Evolutionary conservation across 176 grass and related monocot genomes (phyloP).

Genomic region (Thalia dealbata): DNA sequence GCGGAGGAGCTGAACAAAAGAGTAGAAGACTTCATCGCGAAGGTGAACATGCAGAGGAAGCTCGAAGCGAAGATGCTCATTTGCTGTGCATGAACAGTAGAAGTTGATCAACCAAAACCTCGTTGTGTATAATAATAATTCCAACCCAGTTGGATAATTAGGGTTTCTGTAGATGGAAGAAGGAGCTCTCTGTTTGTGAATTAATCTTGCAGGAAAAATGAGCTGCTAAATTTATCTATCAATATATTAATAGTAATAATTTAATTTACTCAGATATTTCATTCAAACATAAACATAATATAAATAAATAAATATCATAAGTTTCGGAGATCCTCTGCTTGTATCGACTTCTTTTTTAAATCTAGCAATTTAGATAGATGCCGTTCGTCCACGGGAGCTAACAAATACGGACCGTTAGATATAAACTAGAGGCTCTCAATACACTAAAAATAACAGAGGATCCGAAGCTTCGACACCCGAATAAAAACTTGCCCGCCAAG

Average conservation of each 20-base stretch:
- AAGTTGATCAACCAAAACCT: neutral
- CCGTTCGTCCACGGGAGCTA: no score
- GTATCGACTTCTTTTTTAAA: no score
- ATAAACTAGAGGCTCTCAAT: no score
- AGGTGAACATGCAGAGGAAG: slow-evolving; percentile 74
- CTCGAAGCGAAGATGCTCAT: slow-evolving; percentile 56
- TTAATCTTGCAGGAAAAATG: neutral
- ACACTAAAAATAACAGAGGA: no score
- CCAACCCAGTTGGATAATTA: neutral
- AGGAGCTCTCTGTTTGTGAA: neutral
- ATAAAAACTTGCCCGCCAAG: neutral
- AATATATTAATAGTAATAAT: no score
- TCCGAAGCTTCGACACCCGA: no score
- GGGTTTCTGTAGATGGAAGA: neutral
- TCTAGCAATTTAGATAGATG: no score
- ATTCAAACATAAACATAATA: no score
- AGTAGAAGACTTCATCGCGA: slow-evolving; percentile 94
- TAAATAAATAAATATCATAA: no score
- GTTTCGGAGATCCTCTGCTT: no score
- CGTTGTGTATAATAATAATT: no score
- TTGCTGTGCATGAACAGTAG: slow-evolving; percentile 20
- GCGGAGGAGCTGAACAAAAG: slow-evolving; percentile 54
- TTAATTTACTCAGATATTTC: neutral
- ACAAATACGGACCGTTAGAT: no score
- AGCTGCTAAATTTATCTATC: neutral